phyloP scores from a whole-genome alignment of 208 protist genomes.

The Leishmania tropica region DNA sequence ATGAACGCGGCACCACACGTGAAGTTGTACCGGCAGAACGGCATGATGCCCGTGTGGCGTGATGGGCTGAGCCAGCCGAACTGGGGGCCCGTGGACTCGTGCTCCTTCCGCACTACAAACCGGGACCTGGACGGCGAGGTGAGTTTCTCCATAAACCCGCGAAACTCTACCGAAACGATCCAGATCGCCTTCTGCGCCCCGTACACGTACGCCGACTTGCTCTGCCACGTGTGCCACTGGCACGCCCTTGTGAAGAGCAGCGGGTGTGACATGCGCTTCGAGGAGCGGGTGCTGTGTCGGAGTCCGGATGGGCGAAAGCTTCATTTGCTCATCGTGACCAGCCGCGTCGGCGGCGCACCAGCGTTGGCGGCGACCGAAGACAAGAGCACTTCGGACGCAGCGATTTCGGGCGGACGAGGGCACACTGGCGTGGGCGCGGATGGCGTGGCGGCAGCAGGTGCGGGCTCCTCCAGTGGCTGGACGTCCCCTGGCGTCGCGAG shows the following conservation, averaged over 20 bases:
- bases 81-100: slow-evolving; percentile 76
- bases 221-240: slow-evolving; percentile 86
- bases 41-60: slow-evolving; percentile 83
- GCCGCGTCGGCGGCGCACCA: slow-evolving; percentile 26
- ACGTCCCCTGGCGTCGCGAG: not conserved
- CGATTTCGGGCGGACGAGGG: not conserved
- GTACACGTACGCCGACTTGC: slow-evolving; percentile 87
- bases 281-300: slow-evolving; percentile 81
- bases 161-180: slow-evolving; percentile 57
- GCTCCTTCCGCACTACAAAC: slow-evolving; percentile 71
- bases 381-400: not conserved
- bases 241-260: slow-evolving; percentile 65
- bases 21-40: slow-evolving; percentile 80
- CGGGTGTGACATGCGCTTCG: slow-evolving; percentile 68
- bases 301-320: slow-evolving; percentile 84
- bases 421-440: not conserved
- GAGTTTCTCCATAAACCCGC: slow-evolving; percentile 60
- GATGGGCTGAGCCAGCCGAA: slow-evolving; percentile 41
- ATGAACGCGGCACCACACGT: slow-evolving; percentile 79
- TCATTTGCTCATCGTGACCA: slow-evolving; percentile 83
- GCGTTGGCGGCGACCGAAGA: not conserved
- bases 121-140: slow-evolving; percentile 67
- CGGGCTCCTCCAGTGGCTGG: not conserved
- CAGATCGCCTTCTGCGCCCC: slow-evolving; percentile 87
- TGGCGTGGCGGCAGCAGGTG: not conserved